Conservation (phyloP, 345 rosid species). For the Salix purpurea region DNA sequence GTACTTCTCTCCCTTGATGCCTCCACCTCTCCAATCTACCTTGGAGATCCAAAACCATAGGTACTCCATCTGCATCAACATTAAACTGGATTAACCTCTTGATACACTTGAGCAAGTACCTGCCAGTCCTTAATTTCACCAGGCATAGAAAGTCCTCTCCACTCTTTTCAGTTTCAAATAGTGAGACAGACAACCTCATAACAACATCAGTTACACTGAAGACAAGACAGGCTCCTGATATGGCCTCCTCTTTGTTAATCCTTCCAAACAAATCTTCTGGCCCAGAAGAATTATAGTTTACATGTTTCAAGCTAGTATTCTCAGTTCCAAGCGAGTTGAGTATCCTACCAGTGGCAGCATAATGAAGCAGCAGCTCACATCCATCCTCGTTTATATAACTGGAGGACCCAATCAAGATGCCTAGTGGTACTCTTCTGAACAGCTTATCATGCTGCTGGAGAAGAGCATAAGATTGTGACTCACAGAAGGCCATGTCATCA, state of each 20-base stretch:
- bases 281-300: slow-evolving; percentile 12
- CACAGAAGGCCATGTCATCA: slow-evolving; percentile 20
- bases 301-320: slow-evolving; percentile 24
- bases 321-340: slow-evolving; percentile 16
- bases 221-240: slow-evolving; percentile 53
- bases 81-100: slow-evolving; percentile 39
- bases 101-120: slow-evolving; percentile 58
- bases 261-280: slow-evolving; percentile 10
- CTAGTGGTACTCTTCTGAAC: slow-evolving; percentile 56
- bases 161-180: slow-evolving; percentile 46
- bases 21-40: slow-evolving; percentile 55
- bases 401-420: slow-evolving; percentile 48
- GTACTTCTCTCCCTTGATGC: slow-evolving; percentile 41
- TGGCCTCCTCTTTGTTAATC: slow-evolving; percentile 35
- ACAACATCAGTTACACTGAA: slow-evolving; percentile 52
- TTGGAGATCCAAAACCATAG: slow-evolving; percentile 42
- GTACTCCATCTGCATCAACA: slow-evolving; percentile 30
- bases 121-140: slow-evolving; percentile 49
- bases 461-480: slow-evolving; percentile 15
- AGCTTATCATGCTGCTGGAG: slow-evolving; percentile 28
- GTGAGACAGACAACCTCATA: slow-evolving; percentile 49
- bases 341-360: slow-evolving; percentile 55
- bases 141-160: slow-evolving; percentile 37
- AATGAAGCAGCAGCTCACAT: slow-evolving; percentile 59
- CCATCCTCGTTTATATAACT: slow-evolving; percentile 38